A percentile compares a stretch with the other conserved stretches of the same genome.
Evolutionary conservation across 2,329 filamentous ascomycete genomes (phyloP).

Genomic region (Cladophialophora exuberans): DNA sequence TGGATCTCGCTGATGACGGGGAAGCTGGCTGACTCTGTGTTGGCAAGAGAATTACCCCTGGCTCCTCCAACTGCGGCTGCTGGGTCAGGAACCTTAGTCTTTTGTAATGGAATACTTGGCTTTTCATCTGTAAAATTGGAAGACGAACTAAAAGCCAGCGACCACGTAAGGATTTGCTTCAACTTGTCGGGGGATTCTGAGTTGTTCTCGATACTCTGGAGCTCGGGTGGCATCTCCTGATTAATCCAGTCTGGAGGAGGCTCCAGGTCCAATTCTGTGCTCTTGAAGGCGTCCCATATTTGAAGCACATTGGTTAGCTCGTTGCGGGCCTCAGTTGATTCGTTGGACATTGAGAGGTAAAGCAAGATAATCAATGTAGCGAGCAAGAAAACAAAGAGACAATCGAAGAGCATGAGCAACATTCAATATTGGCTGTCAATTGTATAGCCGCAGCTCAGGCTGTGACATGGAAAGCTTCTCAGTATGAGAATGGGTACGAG

Average conservation of each 20-base stretch:
- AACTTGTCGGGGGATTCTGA: conserved; percentile 19
- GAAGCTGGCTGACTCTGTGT: not conserved
- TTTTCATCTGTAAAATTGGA: not conserved
- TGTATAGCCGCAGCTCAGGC: not conserved
- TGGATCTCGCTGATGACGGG: not conserved
- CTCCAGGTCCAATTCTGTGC: not conserved
- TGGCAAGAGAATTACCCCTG: not conserved
- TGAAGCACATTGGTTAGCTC: not conserved
- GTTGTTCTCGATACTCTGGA: conserved; percentile 21
- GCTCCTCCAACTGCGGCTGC: not conserved
- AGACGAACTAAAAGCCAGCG: conserved; percentile 5
- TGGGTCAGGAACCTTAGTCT: not conserved
- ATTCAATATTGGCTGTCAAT: conserved; percentile 5
- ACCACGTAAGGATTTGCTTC: conserved; percentile 29
- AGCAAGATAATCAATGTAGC: not conserved
- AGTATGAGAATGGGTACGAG: not conserved
- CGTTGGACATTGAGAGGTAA: conserved; percentile 8
- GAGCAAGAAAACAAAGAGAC: conserved; percentile 5
- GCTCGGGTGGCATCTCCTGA: conserved; percentile 19
- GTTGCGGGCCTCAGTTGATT: not conserved
- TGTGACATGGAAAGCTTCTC: not conserved
- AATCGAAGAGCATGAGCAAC: conserved; percentile 2
- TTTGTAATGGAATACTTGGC: not conserved
- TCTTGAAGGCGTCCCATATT: conserved; percentile 18
- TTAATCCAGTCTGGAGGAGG: conserved; percentile 16